Base-by-base conservation (phyloP, 2,329 filamentous ascomycete species). In the Geosmithia flava region DNA sequence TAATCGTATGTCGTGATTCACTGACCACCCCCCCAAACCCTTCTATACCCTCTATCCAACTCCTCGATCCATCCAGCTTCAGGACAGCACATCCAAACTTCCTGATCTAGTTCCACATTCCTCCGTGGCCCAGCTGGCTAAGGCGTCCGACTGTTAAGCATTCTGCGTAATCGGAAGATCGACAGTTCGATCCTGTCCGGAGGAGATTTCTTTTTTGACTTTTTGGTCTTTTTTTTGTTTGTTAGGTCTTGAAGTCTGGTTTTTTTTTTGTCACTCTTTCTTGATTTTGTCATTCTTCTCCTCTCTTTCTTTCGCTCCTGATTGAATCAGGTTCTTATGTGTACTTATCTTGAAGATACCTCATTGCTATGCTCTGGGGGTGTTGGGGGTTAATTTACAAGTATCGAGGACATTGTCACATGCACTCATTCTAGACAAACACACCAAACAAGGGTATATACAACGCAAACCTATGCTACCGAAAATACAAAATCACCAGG, bases 111-210 rank as follows among this genome's bases (percentile, higher is more conserved):
- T 15, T 37, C 37, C 29, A 8, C 8, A 20, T 15, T 37, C 37
- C 45, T 20, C 17, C 11, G 17, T 46, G 45, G 30, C 45, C 30
- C 45, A 40, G 30, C 45, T 39, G 37, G 45, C 45, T 39, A 46
- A 46, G 30, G 45, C 30, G 37, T 27, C 17, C 30, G 30, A 46
- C 30, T 37, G 37, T 46, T 39, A 40, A 30, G n/a, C n/a, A 45
- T 46, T 17, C 33, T 37, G 33, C 33, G 15, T 42, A 13, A 19
- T 45, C 23, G 20, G 33, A 37, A 37, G 33, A 37, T 37, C 33
- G 33, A 37, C 33, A 37, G 33, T 37, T 37, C 33, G 33, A 37
- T 37, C 33, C 33, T 37, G 33, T 37, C 33, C 33, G 33, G 33
- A 37, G 33, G 33, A 37, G 33, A 33, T 19, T 29, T 15, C 33